These are phyloP conservation scores for Gossypium turneri DNA, from an alignment of 345 rosid species.

Conservation along the genomic window DNA sequence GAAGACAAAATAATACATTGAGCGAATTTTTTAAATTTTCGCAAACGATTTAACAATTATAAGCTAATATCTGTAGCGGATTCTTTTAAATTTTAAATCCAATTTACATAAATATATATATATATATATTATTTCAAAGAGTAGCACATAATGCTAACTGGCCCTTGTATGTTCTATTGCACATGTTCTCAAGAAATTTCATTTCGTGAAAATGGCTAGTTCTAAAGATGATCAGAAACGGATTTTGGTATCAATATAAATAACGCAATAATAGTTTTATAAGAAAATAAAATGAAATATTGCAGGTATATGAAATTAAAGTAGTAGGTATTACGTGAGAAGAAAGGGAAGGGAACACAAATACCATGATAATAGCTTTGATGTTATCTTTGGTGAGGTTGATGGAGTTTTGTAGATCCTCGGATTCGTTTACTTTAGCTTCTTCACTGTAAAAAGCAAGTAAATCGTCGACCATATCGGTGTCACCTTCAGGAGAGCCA, in stretches of 20 bases:
- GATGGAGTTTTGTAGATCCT: conserved; percentile 55
- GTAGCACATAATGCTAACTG: too few species aligned
- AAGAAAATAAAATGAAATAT: background rate
- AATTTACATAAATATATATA: too few species aligned
- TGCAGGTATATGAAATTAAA: background rate
- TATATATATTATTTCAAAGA: too few species aligned
- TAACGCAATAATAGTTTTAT: background rate
- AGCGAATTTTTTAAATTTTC: too few species aligned
- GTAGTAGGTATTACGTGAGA: background rate
- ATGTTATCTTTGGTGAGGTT: conserved; percentile 68
- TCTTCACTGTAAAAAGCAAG: conserved; percentile 74
- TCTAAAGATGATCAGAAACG: too few species aligned
- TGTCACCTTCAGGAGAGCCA: conserved; percentile 26
- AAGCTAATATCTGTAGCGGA: too few species aligned
- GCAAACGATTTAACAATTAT: too few species aligned
- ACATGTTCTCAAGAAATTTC: background rate
- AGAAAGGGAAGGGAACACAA: background rate
- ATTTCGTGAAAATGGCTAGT: background rate
- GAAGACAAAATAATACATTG: too few species aligned
- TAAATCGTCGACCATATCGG: conserved; percentile 87
- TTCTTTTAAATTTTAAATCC: too few species aligned
- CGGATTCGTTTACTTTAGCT: conserved; percentile 45
- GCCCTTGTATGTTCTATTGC: too few species aligned
- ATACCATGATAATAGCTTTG: conserved; percentile 94
- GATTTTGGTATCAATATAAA: too few species aligned